These are phyloP conservation scores for Actinidia arguta DNA, from an alignment of 179 eudicot species.

Conservation along the genomic window DNA sequence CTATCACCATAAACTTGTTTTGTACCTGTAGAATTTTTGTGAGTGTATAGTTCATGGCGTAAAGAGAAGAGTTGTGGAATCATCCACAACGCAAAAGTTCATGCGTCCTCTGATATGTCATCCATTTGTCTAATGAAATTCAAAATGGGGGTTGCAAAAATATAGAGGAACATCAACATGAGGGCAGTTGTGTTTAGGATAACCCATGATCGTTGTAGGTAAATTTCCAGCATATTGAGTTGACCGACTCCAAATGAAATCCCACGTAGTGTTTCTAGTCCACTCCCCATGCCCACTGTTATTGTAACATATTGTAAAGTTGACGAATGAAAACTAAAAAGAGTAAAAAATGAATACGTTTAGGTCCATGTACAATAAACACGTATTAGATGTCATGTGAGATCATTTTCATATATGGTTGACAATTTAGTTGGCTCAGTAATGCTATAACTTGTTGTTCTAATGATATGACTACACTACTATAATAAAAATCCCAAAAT, in stretches of 20 bases:
- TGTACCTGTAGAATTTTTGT: background rate
- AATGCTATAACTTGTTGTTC: too few relatives aligned
- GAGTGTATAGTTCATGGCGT: background rate
- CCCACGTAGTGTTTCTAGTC: constrained; percentile 70
- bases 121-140: background rate
- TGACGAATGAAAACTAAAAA: background rate
- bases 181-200: constrained; percentile 46
- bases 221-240: constrained; percentile 56
- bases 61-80: background rate
- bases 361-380: too few relatives aligned
- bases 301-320: background rate
- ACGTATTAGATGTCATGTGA: too few relatives aligned
- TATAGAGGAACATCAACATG: constrained; percentile 20
- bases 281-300: constrained; percentile 73
- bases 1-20: background rate
- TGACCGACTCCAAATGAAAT: constrained; percentile 70
- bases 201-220: constrained; percentile 71
- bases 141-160: background rate
- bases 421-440: too few relatives aligned
- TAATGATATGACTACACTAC: too few relatives aligned
- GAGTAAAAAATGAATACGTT: too few relatives aligned
- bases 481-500: too few relatives aligned
- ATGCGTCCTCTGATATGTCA: background rate
- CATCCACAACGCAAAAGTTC: background rate
- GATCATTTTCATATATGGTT: too few relatives aligned